Base-by-base conservation (phyloP, 306 rosid genomes). In the Pyrus communis region DNA sequence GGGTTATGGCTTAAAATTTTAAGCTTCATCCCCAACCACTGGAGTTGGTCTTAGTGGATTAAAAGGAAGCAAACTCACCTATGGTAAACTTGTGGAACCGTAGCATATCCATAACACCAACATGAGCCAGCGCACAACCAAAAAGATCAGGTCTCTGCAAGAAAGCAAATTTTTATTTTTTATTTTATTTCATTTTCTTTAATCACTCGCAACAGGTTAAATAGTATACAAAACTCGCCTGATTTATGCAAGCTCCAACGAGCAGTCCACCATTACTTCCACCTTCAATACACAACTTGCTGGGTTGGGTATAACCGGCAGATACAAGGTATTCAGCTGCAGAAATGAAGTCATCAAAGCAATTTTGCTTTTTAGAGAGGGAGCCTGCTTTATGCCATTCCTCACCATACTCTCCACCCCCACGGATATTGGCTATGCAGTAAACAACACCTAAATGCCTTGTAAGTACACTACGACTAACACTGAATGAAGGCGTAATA, bases 341-440 rank as follows among this genome's bases (percentile, higher is more conserved):
- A 82, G 96, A 88, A 76, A 95, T 90, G 89, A 92, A 95, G 80
- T 95, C 99, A 77, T 95, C 93, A 80, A 92, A 92, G 83, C 99
- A 95, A 79, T 87, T 95, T 85, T 95, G 99, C 87, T 95, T 95
- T 61, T 79, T 90, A 11, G 89, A 84, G 58, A 95, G 99, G 68
- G 97, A 86, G 21, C 97, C 99, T 71, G 96, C 91, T 88, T 90
- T 95, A 78, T 95, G 99, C 99, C 99, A 95, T 76, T 95, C 93
- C 88, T 95, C 97, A 70, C 99, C 99, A 51, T 92, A 95, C 78
- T 95, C 99, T 65, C 99, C 99, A 78, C 99, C 99, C 30, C 99
- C 99, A 60, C 97, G 97, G 71, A 95, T 92, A 82, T 95, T 92
- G 70, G 97, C 99, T 83, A 92, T 59, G 90, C 93, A 85, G 85